phyloP scores from a whole-genome alignment of 129 eudicot species.

The Helianthus annuus region DNA sequence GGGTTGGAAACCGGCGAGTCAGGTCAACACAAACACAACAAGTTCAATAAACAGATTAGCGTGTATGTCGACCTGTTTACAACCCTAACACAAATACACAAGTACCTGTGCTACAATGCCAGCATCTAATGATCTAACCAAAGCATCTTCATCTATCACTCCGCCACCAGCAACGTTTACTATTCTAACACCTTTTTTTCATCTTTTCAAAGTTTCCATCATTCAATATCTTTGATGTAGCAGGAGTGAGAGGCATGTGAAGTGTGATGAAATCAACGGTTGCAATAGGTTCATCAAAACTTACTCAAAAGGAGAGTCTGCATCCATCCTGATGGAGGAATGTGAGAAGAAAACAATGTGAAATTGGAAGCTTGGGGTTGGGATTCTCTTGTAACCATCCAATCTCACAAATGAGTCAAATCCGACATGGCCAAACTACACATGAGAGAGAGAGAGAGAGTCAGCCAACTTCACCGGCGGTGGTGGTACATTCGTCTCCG shows the following conservation, averaged over 20 bases:
- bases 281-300: too few species aligned
- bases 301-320: too few species aligned
- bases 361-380: too few species aligned
- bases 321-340: too few species aligned
- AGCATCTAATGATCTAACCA: conserved; percentile 78
- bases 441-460: too few species aligned
- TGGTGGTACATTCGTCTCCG: too few species aligned
- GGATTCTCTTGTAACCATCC: too few species aligned
- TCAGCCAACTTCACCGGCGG: too few species aligned
- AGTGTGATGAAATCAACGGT: conserved; percentile 90
- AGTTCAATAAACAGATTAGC: background rate
- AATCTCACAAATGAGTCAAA: too few species aligned
- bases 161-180: conserved; percentile 96
- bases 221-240: conserved; percentile 68
- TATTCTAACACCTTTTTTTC: conserved; percentile 88
- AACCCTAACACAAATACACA: background rate
- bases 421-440: too few species aligned
- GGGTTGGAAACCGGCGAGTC: background rate
- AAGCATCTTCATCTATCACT: conserved; percentile 91
- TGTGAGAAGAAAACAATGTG: too few species aligned
- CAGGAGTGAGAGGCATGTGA: conserved; percentile 93
- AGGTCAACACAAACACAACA: background rate
- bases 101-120: conserved; percentile 96
- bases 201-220: conserved; percentile 85
- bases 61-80: too few species aligned